Percentiles rank a stretch among this genome's conserved stretches.
Evolutionary conservation across 1,284 basidiomycete species (phyloP).

Genomic region (Melampsora larici-populina): DNA sequence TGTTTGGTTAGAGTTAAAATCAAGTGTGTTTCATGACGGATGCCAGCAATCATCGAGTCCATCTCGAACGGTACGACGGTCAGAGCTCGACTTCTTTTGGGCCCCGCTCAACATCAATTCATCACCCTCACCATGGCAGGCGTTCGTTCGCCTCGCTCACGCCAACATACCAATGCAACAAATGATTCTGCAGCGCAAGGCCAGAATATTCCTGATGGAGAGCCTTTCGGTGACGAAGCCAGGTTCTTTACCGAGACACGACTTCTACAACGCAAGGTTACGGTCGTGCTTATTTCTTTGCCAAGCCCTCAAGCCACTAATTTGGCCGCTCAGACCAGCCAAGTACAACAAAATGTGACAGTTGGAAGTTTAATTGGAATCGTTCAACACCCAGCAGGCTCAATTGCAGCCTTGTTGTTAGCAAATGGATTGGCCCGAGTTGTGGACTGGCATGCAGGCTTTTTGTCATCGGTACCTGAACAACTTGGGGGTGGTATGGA

Average conservation of each 20-base stretch:
- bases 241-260: constrained; percentile 92
- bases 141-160: constrained; percentile 71
- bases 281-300: constrained; percentile 79
- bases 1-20: background rate
- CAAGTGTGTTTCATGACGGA: background rate
- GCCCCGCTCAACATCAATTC: constrained; percentile 81
- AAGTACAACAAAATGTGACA: constrained; percentile 62
- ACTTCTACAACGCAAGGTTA: constrained; percentile 81
- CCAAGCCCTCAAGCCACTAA: constrained; percentile 66
- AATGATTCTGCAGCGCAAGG: constrained; percentile 43
- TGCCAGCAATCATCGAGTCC: constrained; percentile 79
- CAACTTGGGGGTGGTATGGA: constrained; percentile 62
- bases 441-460: constrained; percentile 96
- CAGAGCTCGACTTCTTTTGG: constrained; percentile 79
- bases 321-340: constrained; percentile 73
- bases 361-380: constrained; percentile 85
- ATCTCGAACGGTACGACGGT: constrained; percentile 90
- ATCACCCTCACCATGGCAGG: constrained; percentile 79
- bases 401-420: constrained; percentile 86
- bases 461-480: constrained; percentile 64
- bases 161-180: constrained; percentile 68
- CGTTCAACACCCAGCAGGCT: constrained; percentile 86
- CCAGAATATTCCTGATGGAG: constrained; percentile 45
- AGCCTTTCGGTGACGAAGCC: constrained; percentile 62
- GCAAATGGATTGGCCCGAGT: constrained; percentile 81